Conservation (phyloP, 192 early-diverging fungal genomes). For the Pecoramyces ruminantium region DNA sequence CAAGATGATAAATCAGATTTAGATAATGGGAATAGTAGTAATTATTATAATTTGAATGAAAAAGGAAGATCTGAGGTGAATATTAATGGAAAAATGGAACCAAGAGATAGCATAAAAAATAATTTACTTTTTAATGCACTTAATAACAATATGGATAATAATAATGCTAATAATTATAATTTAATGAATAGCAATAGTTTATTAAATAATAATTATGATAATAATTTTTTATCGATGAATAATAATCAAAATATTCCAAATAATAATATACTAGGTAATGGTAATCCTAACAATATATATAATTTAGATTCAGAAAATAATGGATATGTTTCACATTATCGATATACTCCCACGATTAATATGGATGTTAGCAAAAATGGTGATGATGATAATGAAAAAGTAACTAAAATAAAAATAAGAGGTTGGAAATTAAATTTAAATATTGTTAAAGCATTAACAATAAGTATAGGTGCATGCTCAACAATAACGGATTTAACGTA, state of each 20-base stretch:
- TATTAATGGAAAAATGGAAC: not conserved
- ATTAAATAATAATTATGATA: no score
- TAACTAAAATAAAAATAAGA: not conserved
- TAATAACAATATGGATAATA: no score
- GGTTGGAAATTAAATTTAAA: not conserved
- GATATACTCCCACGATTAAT: not conserved
- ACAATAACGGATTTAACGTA: not conserved
- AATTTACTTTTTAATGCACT: no score
- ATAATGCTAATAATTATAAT: no score
- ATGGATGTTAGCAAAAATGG: not conserved
- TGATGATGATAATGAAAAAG: not conserved
- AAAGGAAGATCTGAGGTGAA: not conserved
- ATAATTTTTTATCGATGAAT: no score
- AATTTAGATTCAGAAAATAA: not conserved
- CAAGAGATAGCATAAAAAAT: not conserved
- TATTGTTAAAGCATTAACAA: not conserved
- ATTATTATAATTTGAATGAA: not conserved
- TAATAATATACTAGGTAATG: not conserved
- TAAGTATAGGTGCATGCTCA: not conserved
- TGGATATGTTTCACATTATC: not conserved
- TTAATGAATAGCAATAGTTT: no score
- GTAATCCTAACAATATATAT: not conserved
- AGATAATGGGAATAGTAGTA: not conserved
- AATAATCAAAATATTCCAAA: not conserved
- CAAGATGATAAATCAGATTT: not conserved